phyloP scores from a whole-genome alignment of 139 green algal genomes.

The Desmodesmus armatus region DNA sequence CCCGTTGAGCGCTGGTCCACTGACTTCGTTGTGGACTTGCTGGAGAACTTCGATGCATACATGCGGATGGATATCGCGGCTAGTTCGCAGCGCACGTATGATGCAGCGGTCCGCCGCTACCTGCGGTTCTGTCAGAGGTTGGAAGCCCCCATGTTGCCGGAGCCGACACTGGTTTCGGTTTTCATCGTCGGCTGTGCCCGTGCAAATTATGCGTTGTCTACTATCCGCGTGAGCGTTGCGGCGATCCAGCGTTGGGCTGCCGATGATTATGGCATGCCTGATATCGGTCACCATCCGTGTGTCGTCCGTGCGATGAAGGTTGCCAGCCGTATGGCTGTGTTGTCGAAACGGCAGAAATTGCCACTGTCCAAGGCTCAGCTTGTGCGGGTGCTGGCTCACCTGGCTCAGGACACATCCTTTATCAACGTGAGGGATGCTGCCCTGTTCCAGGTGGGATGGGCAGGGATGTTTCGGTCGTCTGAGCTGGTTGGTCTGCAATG shows the following conservation, averaged over 20 bases:
- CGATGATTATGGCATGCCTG: neutral
- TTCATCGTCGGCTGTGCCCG: neutral
- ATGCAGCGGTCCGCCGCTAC: neutral
- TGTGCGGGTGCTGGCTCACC: neutral
- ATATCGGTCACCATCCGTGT: neutral
- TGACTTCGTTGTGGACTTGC: neutral
- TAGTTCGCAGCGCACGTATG: neutral
- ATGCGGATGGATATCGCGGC: neutral
- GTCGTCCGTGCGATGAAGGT: neutral
- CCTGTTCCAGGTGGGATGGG: neutral
- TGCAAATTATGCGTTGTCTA: constrained; percentile 12
- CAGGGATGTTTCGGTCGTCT: constrained; percentile 24
- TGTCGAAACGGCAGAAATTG: constrained; percentile 6
- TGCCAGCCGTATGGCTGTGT: neutral
- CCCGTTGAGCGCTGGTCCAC: too few species aligned
- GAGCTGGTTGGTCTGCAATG: constrained; percentile 13
- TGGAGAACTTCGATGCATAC: neutral
- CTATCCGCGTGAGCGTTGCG: neutral
- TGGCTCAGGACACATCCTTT: neutral
- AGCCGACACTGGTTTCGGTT: neutral
- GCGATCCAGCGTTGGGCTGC: constrained; percentile 5
- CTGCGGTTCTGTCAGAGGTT: neutral
- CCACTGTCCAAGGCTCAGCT: neutral
- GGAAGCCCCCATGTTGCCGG: neutral
- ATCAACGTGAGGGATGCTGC: neutral